phyloP scores from a whole-genome alignment of 352 stramenopile species.

The Phytophthora meadii region DNA sequence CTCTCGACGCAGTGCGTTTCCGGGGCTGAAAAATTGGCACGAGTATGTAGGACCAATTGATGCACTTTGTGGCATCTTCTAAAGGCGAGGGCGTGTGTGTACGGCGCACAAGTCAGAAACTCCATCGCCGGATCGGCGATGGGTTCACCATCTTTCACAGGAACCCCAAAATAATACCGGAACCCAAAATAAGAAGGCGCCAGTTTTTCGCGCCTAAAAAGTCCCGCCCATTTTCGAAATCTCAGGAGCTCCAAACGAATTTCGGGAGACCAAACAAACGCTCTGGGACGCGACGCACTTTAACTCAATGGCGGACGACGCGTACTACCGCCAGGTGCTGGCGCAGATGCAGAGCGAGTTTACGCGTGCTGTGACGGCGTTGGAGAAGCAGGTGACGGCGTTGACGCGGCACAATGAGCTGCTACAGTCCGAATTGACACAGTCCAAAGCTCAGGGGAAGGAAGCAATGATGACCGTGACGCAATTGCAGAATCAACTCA shows the following conservation, averaged over 20 bases:
- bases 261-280: neutral
- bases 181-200: neutral
- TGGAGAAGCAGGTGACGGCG: constrained; percentile 63
- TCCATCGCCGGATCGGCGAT: too few species aligned
- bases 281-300: constrained; percentile 23
- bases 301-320: constrained; percentile 27
- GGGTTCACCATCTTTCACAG: constrained; percentile 1
- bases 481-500: constrained; percentile 32
- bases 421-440: constrained; percentile 34
- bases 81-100: too few species aligned
- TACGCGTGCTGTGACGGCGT: constrained; percentile 46
- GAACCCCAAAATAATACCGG: neutral
- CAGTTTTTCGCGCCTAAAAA: constrained; percentile 18
- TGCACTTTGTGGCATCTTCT: too few species aligned
- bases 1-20: too few species aligned
- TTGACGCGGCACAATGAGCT: constrained; percentile 64
- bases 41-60: too few species aligned
- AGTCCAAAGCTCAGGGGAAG: constrained; percentile 20
- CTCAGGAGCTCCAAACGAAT: neutral
- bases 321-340: constrained; percentile 60
- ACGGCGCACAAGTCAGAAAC: too few species aligned
- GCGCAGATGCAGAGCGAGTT: constrained; percentile 74
- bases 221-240: constrained; percentile 5
- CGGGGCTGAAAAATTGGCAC: too few species aligned
- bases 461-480: constrained; percentile 18